Conservation (phyloP, 331 rosid genomes). For the Quercus tomentella region DNA sequence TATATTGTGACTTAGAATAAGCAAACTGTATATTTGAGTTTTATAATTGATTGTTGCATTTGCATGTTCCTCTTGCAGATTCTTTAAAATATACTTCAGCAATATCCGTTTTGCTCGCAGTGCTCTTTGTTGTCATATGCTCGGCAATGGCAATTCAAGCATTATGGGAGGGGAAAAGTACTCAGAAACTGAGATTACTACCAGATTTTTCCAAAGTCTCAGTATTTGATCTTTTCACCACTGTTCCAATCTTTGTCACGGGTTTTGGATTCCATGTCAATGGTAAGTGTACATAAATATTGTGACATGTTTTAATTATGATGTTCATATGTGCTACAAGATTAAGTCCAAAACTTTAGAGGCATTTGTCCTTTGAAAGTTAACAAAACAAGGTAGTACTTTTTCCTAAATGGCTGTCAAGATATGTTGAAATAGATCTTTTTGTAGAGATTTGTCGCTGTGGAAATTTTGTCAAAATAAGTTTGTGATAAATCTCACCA, state of each 20-base stretch:
- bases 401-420: too few relatives aligned
- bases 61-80: constrained; percentile 31
- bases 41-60: not conserved
- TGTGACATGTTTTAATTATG: too few relatives aligned
- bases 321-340: too few relatives aligned
- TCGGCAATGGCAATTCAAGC: constrained; percentile 66
- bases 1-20: not conserved
- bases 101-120: constrained; percentile 73
- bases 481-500: too few relatives aligned
- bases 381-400: too few relatives aligned
- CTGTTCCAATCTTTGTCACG: constrained; percentile 86
- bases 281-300: constrained; percentile 30
- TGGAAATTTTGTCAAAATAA: too few relatives aligned
- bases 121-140: constrained; percentile 78
- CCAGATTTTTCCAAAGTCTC: constrained; percentile 62
- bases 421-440: too few relatives aligned
- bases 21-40: not conserved
- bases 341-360: too few relatives aligned
- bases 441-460: too few relatives aligned
- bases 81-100: constrained; percentile 79
- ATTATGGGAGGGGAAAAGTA: constrained; percentile 57
- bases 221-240: constrained; percentile 87
- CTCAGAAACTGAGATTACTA: constrained; percentile 54
- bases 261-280: constrained; percentile 91
- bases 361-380: not conserved